A percentile compares a stretch with the other conserved stretches of the same genome.
These are phyloP conservation scores for Aspergillus caelatus DNA, from an alignment of 2,329 filamentous ascomycete species.

Conservation along the genomic window DNA sequence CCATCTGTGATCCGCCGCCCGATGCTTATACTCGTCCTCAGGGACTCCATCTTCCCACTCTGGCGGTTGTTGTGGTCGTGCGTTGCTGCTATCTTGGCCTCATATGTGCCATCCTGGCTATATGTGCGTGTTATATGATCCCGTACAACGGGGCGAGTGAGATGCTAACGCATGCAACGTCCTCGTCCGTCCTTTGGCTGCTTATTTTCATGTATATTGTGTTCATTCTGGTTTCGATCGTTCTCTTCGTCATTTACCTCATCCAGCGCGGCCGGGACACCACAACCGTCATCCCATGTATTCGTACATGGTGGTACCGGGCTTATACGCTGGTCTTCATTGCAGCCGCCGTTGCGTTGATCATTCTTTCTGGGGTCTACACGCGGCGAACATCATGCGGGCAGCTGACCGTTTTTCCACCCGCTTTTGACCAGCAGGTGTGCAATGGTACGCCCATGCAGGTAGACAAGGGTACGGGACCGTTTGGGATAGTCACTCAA, in stretches of 20 bases:
- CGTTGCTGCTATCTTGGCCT: conserved; percentile 1
- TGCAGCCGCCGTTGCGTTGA: background rate
- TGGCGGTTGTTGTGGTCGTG: background rate
- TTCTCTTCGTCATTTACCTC: background rate
- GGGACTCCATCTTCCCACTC: background rate
- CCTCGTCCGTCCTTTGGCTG: background rate
- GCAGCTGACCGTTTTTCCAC: conserved; percentile 2
- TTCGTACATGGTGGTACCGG: conserved; percentile 10
- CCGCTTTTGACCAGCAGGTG: background rate
- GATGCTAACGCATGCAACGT: background rate
- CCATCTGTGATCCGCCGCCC: background rate
- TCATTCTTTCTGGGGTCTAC: background rate
- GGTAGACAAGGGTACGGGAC: background rate
- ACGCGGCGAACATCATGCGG: conserved; percentile 7
- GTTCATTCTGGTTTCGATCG: background rate
- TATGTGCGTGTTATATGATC: conserved; percentile 6
- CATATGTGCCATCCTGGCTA: background rate
- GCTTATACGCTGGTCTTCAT: conserved; percentile 2
- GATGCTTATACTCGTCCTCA: background rate
- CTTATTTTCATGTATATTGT: background rate
- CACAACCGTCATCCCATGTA: conserved; percentile 8
- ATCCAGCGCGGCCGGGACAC: background rate
- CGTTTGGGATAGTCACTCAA: background rate
- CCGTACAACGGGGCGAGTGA: background rate
- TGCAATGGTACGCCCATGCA: conserved; percentile 1